A percentile compares a stretch with the other conserved stretches of the same genome.
Conservation (phyloP, 2,329 filamentous ascomycete genomes). For the Fusarium algeriense region DNA sequence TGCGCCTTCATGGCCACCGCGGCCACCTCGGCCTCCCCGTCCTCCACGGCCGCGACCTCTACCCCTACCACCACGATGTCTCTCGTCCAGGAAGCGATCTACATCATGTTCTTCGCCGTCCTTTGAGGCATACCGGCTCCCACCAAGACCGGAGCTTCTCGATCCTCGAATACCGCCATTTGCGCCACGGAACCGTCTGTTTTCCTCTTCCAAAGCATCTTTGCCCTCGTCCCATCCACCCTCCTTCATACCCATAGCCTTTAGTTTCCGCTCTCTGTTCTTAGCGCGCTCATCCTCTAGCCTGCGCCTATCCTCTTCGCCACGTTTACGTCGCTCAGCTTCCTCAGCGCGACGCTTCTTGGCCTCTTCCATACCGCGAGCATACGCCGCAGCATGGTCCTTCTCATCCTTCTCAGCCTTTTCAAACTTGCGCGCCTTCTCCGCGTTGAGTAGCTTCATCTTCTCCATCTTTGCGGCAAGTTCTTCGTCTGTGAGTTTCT, state of each 20-base stretch:
- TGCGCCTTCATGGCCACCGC: conserved; percentile 44
- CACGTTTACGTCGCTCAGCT: conserved; percentile 63
- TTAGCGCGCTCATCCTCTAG: conserved; percentile 71
- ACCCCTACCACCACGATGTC: conserved; percentile 50
- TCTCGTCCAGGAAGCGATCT: conserved; percentile 54
- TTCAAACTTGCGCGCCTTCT: conserved; percentile 70
- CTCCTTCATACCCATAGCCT: conserved; percentile 67
- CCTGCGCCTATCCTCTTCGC: conserved; percentile 64
- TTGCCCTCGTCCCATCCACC: conserved; percentile 72
- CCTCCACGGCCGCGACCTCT: conserved; percentile 53
- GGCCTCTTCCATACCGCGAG: conserved; percentile 68
- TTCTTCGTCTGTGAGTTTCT: conserved; percentile 70
- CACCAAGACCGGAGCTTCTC: conserved; percentile 54
- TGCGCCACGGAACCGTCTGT: conserved; percentile 57
- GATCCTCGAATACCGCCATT: conserved; percentile 57
- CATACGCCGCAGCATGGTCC: conserved; percentile 66
- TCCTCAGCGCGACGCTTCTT: conserved; percentile 65
- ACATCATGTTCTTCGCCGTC: conserved; percentile 53
- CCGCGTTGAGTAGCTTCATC: conserved; percentile 69
- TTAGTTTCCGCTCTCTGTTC: conserved; percentile 71
- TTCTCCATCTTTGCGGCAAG: conserved; percentile 70
- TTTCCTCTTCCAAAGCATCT: conserved; percentile 56
- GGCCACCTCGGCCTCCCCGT: conserved; percentile 51
- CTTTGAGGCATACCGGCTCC: conserved; percentile 57
- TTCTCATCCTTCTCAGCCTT: conserved; percentile 68